Percentiles rank a stretch among this genome's conserved stretches.
These are phyloP conservation scores for Kernera saxatilis DNA, from an alignment of 345 rosid species.

Conservation along the genomic window DNA sequence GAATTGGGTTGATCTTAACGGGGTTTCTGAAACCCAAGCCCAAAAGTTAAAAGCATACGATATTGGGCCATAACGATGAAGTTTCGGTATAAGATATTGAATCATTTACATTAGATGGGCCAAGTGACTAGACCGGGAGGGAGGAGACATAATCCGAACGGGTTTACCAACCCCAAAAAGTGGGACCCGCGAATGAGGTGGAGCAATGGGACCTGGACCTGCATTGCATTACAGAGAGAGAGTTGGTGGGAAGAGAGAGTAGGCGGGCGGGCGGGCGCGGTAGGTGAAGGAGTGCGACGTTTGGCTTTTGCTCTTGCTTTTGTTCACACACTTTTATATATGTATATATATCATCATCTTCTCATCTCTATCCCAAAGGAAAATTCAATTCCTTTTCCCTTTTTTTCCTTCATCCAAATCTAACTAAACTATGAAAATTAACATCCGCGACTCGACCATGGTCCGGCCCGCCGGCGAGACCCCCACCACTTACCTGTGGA, in stretches of 20 bases:
- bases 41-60: no score
- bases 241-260: conserved; percentile 20
- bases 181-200: not conserved
- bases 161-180: conserved; percentile 19
- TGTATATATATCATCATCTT: no score
- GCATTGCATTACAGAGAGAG: not conserved
- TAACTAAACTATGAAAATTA: conserved; percentile 42
- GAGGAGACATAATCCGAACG: not conserved
- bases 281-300: conserved; percentile 31
- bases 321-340: not conserved
- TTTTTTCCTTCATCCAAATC: not conserved
- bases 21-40: no score
- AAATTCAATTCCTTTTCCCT: not conserved
- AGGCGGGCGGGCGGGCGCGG: conserved; percentile 27
- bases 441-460: conserved; percentile 62
- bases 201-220: not conserved
- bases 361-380: not conserved
- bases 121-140: no score
- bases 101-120: no score
- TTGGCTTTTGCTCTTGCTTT: not conserved
- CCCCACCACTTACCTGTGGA: conserved; percentile 59
- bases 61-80: no score
- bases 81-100: no score
- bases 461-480: conserved; percentile 72
- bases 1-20: no score